Evolutionary conservation across 768 basidiomycete species (phyloP), one percentile per base, ranked within the genome.

Genomic region (Leccinum fibrillosum): DNA sequence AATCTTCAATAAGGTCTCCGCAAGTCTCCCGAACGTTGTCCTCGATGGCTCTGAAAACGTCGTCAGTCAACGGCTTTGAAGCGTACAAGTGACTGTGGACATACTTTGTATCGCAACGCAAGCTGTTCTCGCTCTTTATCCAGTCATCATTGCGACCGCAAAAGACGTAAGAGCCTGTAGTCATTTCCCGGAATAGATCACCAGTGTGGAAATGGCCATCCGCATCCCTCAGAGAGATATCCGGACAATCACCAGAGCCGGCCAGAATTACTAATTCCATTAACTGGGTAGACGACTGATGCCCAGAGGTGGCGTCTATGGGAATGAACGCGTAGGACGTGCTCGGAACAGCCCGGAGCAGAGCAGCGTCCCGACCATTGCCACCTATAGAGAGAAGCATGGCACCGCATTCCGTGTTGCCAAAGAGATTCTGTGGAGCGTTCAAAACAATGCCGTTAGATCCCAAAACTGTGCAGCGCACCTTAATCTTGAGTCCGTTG

Each of bases 191-290:
- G 77, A 91, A 92, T n/a, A 92, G 75, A 70, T 92, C 89, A 1
- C 90, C 89, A 13, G 89, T 90, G 69, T 89, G 89, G 75, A 88
- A 89, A 66, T 88, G 77, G 6, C 88, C 88, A 67, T 91, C 88
- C 1, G 77, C 61, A 51, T 79, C 68, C 52, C 87, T 80, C 6
- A 90, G 74, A 1, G 82, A 82, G 8, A 55, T 48, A 66, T 85
- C 78, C 12, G 89, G 89, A 68, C 88, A 90, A 67, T 90, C 89
- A 32, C 75, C 77, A 10, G 90, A 90, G 53, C 81, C 76, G 9
- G 84, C 75, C 42, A 84, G 80, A 65, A 92, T 85, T 56, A 90
- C 85, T 50, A 91, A 77, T 63, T 92, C 90, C 56, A 84, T 76
- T 39, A 90, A 67, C 44, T 77, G 79, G 13, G 76, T 76, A 12